Evolutionary conservation across 306 rosid species (phyloP), one percentile per base, ranked within the genome.

Genomic region (Delonix regia): DNA sequence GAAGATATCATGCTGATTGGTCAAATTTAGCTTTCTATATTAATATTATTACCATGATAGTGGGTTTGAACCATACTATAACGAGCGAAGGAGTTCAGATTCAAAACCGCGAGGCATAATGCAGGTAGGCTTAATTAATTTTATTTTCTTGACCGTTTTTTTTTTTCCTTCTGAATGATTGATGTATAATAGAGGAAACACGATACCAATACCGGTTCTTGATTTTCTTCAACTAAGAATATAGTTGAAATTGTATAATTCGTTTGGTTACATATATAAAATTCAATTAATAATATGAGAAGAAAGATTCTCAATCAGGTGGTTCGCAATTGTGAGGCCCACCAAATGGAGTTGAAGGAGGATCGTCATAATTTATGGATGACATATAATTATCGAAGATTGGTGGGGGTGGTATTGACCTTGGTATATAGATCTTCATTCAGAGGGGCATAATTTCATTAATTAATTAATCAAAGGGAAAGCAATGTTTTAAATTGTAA

Each of bases 1-100:
- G 79, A 71, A 83, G 77, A 82, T 82, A 80, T 67, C 78, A 13
- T 66, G 28, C 49, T 62, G 76, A 39, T 84, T 48, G 72, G 83
- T 74, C 85, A 83, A 78, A 42, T 78, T 67, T 71, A 38, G 47
- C 71, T 13, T 39, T 42, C 47, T 25, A n/a, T 14, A 41, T 8
- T 64, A 30, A 39, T 39, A 69, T 7, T 78, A 13, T 18, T 21
- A 21, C 71, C 30, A 19, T 18, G 4, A 33, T 79, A 39, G 38
- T 41, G 78, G 56, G 49, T 65, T 71, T 61, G 53, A 60, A 42
- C 78, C 82, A 25, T 71, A 57, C 76, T 44, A 39, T 64, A 75
- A 16, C 21, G 18, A 73, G 30, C 25, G 18, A 71, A 16, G 10
- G 48, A 34, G 28, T 52, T 21, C 25, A 45, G 41, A 47, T 25